Evolutionary conservation across 805 yeast genomes (phyloP), one percentile per base, ranked within the genome.

Genomic region (Yamadazyma scolyti): DNA sequence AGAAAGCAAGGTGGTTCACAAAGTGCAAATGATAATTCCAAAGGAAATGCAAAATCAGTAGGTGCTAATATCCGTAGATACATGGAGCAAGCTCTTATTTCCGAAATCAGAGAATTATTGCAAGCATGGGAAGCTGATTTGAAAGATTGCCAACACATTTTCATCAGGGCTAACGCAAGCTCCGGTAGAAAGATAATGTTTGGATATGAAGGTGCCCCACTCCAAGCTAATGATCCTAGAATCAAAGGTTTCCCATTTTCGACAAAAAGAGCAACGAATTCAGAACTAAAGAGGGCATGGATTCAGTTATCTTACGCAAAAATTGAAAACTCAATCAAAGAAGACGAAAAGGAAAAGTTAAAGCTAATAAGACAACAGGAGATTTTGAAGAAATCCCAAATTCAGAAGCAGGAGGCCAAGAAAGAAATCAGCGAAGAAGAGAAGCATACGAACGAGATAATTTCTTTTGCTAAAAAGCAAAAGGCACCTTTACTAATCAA

Each of bases 1-100:
- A 73, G 96, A 42, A 93, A 93, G 51, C 98, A 93, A 57, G 98
- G 98, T 66, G 98, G 98, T 1, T 75, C 97, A 0, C 98, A 93
- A 54, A 76, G 89, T 42, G 89, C 97, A 1, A 82, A 76, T 57
- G 98, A 93, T 57, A 86, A 82, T 49, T 83, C 95, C 1, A 76
- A 82, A 43, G 97, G 98, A 4, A 90, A 89, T 53, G 97, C 97
- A 6, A 87, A 87, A 40, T 87, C 96, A 16, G 98, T 96, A 0
- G 98, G 98, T 30, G 82, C 97, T 1, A 77, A 78, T 32, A 68
- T 93, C 27, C 78, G 98, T 62, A 71, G 98, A 39, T 79, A 87
- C 47, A 90, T 89, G 48, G 98, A 93, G 57, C 81, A 78, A 34
- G 90, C 90, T 1, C 65, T 93, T 34, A 75, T 75, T 34, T 68